A percentile compares a stretch with the other conserved stretches of the same genome.
These are phyloP conservation scores for Hypoxylon lienhwacheense DNA, from an alignment of 495 filamentous ascomycete species.

Conservation along the genomic window DNA sequence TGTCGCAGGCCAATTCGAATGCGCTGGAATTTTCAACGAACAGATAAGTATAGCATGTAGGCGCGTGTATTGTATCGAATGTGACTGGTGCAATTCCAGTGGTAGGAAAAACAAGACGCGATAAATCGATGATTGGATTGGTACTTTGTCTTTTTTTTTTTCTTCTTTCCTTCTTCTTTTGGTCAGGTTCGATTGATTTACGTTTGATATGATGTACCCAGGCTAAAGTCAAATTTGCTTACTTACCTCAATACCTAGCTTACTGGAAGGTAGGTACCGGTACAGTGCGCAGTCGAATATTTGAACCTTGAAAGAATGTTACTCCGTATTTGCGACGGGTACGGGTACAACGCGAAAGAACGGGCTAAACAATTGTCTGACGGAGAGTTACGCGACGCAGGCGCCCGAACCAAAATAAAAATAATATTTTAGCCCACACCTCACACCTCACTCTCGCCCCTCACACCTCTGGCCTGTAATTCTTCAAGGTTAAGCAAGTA, in stretches of 20 bases:
- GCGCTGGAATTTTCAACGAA: conserved; percentile 25
- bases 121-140: conserved; percentile 3
- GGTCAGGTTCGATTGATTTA: conserved; percentile 1
- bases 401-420: conserved; percentile 14
- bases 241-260: not conserved
- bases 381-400: conserved; percentile 24
- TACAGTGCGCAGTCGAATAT: conserved; percentile 22
- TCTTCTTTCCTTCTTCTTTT: conserved; percentile 9
- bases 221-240: no score
- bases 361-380: conserved; percentile 23
- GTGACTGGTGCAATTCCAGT: conserved; percentile 17
- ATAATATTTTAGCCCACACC: not conserved
- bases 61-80: no score
- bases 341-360: conserved; percentile 14
- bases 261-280: not conserved
- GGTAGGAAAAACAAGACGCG: conserved; percentile 16
- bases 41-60: conserved; percentile 4
- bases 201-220: no score
- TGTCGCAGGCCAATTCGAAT: conserved; percentile 30
- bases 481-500: no score
- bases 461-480: no score
- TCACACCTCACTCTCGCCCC: no score
- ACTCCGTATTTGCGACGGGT: conserved; percentile 11
- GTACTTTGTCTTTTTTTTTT: no score
- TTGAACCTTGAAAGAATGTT: no score